phyloP scores from a whole-genome alignment of 805 yeast species.

The Starmera pachycereana region DNA sequence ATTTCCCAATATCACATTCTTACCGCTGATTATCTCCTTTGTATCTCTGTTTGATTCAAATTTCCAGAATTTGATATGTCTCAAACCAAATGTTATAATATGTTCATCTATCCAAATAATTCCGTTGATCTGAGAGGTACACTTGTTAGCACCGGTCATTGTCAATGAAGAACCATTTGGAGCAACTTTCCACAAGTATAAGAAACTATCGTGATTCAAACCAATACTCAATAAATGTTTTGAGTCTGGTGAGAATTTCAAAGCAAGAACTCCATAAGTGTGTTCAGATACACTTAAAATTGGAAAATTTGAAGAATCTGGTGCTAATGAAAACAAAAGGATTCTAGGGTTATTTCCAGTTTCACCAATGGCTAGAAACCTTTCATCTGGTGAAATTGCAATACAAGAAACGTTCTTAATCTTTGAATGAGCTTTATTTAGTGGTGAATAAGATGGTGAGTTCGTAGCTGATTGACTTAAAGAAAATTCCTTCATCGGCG shows the following conservation, averaged over 20 bases:
- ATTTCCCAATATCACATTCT: conserved; percentile 46
- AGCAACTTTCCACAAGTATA: conserved; percentile 49
- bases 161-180: conserved; percentile 18
- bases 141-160: conserved; percentile 45
- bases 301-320: conserved; percentile 36
- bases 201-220: conserved; percentile 55
- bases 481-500: conserved; percentile 3
- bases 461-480: conserved; percentile 1
- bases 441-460: conserved; percentile 6
- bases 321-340: conserved; percentile 45
- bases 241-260: conserved; percentile 52
- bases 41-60: conserved; percentile 20
- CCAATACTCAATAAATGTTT: conserved; percentile 51
- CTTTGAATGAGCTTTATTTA: conserved; percentile 20
- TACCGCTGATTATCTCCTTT: conserved; percentile 36
- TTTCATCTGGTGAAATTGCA: conserved; percentile 46
- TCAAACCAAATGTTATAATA: conserved; percentile 47
- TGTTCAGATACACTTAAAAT: conserved; percentile 50
- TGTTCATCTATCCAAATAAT: conserved; percentile 42
- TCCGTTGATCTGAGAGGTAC: conserved; percentile 48
- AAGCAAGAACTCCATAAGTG: conserved; percentile 46
- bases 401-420: conserved; percentile 46
- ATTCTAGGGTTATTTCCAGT: conserved; percentile 60
- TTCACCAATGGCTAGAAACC: conserved; percentile 59
- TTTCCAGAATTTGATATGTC: conserved; percentile 57